A percentile compares a stretch with the other conserved stretches of the same genome.
Conservation (phyloP, 352 stramenopile species). For the Phytophthora citricola region DNA sequence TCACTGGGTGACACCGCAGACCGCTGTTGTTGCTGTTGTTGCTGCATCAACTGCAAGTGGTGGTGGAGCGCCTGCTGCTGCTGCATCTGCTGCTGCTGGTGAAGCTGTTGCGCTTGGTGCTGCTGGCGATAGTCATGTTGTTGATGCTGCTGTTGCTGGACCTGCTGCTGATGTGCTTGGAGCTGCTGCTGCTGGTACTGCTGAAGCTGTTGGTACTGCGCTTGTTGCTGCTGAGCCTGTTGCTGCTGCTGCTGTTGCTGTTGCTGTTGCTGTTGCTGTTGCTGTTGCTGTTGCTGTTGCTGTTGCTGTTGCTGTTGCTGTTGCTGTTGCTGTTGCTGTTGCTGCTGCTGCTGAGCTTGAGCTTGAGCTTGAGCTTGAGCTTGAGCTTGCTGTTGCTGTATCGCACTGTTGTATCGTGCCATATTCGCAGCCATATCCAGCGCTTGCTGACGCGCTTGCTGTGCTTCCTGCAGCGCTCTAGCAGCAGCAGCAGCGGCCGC, state of each 20-base stretch:
- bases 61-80: slow-evolving; percentile 56
- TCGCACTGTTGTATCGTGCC: slow-evolving; percentile 72
- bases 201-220: slow-evolving; percentile 56
- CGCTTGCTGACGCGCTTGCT: slow-evolving; percentile 80
- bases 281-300: slow-evolving; percentile 49
- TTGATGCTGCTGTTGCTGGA: slow-evolving; percentile 43
- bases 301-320: slow-evolving; percentile 49
- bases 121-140: slow-evolving; percentile 51
- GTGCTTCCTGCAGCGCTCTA: slow-evolving; percentile 75
- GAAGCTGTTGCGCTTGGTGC: slow-evolving; percentile 45
- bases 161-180: slow-evolving; percentile 55
- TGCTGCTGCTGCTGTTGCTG: slow-evolving; percentile 55
- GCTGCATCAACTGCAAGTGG: slow-evolving; percentile 59
- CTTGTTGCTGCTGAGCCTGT: slow-evolving; percentile 51
- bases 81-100: slow-evolving; percentile 69
- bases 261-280: slow-evolving; percentile 45
- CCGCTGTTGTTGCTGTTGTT: slow-evolving; percentile 47
- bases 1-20: slow-evolving; percentile 38
- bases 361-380: slow-evolving; percentile 45
- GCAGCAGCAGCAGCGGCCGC: slow-evolving; percentile 74
- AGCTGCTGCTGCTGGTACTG: slow-evolving; percentile 61
- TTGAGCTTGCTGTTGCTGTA: slow-evolving; percentile 72
- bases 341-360: slow-evolving; percentile 43
- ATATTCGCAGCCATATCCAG: slow-evolving; percentile 84
- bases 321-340: slow-evolving; percentile 53